These are phyloP conservation scores for Pythium volutum DNA, from an alignment of 352 stramenopile species.

Conservation along the genomic window DNA sequence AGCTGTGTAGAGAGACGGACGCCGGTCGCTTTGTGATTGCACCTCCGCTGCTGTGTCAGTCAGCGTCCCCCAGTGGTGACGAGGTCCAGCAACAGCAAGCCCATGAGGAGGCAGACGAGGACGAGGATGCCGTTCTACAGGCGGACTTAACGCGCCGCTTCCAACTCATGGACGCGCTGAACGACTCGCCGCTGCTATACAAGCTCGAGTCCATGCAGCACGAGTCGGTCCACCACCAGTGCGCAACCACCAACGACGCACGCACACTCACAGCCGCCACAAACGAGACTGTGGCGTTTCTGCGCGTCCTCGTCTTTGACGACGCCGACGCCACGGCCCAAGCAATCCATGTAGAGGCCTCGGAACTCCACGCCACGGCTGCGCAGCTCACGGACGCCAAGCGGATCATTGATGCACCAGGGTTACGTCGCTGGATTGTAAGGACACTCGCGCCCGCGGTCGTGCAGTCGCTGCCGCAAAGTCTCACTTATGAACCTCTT, in stretches of 20 bases:
- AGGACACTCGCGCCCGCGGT: slow-evolving; percentile 11
- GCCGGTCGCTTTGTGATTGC: slow-evolving; percentile 3
- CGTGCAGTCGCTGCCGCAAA: slow-evolving; percentile 8
- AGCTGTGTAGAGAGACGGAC: slow-evolving; percentile 34
- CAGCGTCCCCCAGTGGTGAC: background rate
- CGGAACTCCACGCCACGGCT: background rate
- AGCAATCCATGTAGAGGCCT: background rate
- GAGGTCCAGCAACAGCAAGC: slow-evolving; percentile 13
- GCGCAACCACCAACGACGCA: slow-evolving; percentile 31
- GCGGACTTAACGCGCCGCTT: slow-evolving; percentile 5
- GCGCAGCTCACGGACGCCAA: background rate
- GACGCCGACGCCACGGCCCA: background rate
- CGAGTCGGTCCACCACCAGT: slow-evolving; percentile 53
- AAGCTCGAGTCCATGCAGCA: slow-evolving; percentile 52
- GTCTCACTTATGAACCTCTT: background rate
- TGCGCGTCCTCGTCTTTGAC: background rate
- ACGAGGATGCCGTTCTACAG: background rate
- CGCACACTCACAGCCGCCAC: slow-evolving; percentile 13
- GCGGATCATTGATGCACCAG: background rate
- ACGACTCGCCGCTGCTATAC: slow-evolving; percentile 28
- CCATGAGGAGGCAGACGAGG: background rate
- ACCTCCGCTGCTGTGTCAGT: slow-evolving; percentile 14
- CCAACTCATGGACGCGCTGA: slow-evolving; percentile 28
- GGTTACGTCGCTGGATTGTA: slow-evolving; percentile 7
- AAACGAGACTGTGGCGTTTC: slow-evolving; percentile 23